Base-by-base conservation (phyloP, 2,329 filamentous ascomycete species). In the Venturia effusa region DNA sequence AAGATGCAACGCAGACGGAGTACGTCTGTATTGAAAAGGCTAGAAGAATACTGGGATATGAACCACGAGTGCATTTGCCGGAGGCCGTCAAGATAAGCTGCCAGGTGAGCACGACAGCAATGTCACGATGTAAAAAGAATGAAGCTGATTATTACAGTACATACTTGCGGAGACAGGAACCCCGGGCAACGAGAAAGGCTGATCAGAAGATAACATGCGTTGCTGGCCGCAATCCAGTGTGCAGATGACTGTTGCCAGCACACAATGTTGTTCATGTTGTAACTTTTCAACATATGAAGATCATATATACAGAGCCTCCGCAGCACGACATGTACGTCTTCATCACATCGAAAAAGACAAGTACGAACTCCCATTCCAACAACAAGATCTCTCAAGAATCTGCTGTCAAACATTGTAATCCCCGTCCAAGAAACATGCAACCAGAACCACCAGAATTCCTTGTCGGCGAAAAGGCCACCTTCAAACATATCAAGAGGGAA, bases 21-120 rank as follows among this genome's bases (percentile, higher is more conserved):
- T 86, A 84, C 74, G 79, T 80, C 24, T 80, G 76, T 68, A 80
- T 81, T 37, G 71, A 74, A 15, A 84, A 83, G 68, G 83, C 82
- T 48, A 78, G 71, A 66, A 69, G 69, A 60, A 71, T 85, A 1
- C 68, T 86, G 66, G 81, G 81, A 22, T 85, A 85, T 69, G 70
- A 74, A 65, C 78, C 83, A 54, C 73, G 72, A 61, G 76, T 85
- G 13, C 74, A 75, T 1, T 74, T 85, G 62, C 76, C 79, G 43
- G 80, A 83, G 39, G 83, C 78, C 1, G 74, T 85, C 41, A 74
- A 74, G 63, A 45, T 41, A 7, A 63, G 61, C 37, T 63, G 61
- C 24, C 19, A 63, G 43, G 61, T 62, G 24, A 62, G 40, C n/a
- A 39, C 30, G 27, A 57, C 8, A 57, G 15, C 30, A 34, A n/a